Conservation (phyloP, 345 rosid genomes). For the Hypericum androsaemum region DNA sequence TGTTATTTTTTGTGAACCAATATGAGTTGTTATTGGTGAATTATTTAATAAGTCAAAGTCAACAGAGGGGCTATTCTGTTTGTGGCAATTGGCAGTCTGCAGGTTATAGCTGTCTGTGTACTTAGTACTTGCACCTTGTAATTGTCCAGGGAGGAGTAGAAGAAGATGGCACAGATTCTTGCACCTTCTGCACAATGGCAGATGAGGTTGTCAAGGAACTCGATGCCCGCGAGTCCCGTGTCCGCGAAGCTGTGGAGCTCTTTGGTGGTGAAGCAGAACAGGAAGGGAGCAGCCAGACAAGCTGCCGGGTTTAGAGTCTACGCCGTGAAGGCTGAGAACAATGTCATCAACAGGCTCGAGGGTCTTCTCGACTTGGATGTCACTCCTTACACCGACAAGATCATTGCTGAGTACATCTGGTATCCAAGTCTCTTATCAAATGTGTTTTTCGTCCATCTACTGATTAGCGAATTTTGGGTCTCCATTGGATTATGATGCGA, state of each 20-base stretch:
- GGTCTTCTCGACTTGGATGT: slow-evolving; percentile 66
- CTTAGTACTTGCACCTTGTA: slow-evolving; percentile 1
- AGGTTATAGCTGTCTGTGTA: too few relatives aligned
- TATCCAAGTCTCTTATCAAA: slow-evolving; percentile 17
- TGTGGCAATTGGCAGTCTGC: too few relatives aligned
- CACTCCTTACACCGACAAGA: slow-evolving; percentile 69
- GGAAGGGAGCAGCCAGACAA: slow-evolving; percentile 35
- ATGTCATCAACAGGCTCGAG: slow-evolving; percentile 66
- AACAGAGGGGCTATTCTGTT: too few relatives aligned
- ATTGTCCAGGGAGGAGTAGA: slow-evolving; percentile 25
- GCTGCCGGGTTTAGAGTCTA: slow-evolving; percentile 46
- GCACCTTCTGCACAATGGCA: slow-evolving; percentile 76
- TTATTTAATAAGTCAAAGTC: too few relatives aligned
- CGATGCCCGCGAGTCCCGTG: slow-evolving; percentile 31
- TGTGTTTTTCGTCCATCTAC: too few relatives aligned
- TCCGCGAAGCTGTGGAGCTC: slow-evolving; percentile 58
- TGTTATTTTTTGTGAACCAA: too few relatives aligned
- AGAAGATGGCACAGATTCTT: slow-evolving; percentile 77
- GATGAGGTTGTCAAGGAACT: slow-evolving; percentile 52
- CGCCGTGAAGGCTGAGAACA: slow-evolving; percentile 57
- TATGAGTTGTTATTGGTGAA: too few relatives aligned
- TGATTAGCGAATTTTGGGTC: too few relatives aligned
- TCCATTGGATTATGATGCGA: too few relatives aligned
- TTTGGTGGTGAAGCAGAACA: slow-evolving; percentile 56
- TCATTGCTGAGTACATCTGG: slow-evolving; percentile 98